Conservation (phyloP, 306 rosid genomes). For the Prunus campanulata region DNA sequence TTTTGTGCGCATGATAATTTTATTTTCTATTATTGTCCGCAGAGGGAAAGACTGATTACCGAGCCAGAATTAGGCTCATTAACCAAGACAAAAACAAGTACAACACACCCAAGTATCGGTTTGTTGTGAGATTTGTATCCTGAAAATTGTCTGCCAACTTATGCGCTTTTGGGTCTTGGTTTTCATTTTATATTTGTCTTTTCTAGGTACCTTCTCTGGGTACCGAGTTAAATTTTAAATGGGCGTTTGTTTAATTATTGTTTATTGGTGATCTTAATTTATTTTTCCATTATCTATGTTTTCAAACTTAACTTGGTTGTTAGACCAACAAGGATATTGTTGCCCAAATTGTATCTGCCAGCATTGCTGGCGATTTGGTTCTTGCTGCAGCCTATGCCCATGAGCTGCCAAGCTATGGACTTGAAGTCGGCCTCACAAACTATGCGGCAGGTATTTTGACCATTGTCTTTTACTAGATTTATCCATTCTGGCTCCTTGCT, state of each 20-base stretch:
- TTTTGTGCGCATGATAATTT: neutral
- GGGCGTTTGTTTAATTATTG: neutral
- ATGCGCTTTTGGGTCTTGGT: neutral
- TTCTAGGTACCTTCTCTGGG: neutral
- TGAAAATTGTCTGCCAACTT: neutral
- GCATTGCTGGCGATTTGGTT: slow-evolving; percentile 81
- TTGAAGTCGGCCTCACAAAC: slow-evolving; percentile 81
- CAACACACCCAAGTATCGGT: slow-evolving; percentile 81
- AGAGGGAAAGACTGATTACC: slow-evolving; percentile 92
- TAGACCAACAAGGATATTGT: slow-evolving; percentile 76
- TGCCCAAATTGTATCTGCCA: slow-evolving; percentile 74
- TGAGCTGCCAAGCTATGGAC: slow-evolving; percentile 76
- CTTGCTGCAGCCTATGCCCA: slow-evolving; percentile 80
- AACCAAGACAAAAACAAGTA: slow-evolving; percentile 92
- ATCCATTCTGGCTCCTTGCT: too few relatives aligned
- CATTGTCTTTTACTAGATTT: too few relatives aligned
- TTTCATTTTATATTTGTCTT: neutral
- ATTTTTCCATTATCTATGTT: neutral
- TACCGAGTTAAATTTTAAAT: neutral
- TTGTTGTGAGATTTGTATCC: slow-evolving; percentile 90
- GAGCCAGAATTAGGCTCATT: slow-evolving; percentile 84
- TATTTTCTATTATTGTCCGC: neutral
- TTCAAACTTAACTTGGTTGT: slow-evolving; percentile 22
- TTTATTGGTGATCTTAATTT: neutral
- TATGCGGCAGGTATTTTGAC: slow-evolving; percentile 77